Base-by-base conservation (phyloP, 805 yeast species). In the Metschnikowia vanudenii region DNA sequence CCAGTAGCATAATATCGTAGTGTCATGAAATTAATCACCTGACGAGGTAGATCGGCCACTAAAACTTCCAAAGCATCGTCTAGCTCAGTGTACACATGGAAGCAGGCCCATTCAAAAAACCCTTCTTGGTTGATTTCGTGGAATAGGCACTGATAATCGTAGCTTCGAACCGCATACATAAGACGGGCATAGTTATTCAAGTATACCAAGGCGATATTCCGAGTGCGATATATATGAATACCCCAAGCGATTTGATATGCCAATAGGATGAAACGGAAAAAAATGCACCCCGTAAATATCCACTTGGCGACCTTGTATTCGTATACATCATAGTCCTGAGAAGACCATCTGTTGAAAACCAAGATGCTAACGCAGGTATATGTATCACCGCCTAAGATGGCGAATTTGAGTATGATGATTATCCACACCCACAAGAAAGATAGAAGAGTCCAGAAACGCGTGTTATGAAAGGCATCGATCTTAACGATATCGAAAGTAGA, bases 21-120 rank as follows among this genome's bases (percentile, higher is more conserved):
- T 0, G 97, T 88, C 54, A 86, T 69, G 22, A 90, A 85, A 60
- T 89, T 89, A 51, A 89, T 78, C 1, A 87, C 83, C 65, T 89
- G 96, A 65, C 97, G 80, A 19, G 97, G 97, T 14, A 90, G 76
- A 55, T 89, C 96, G 0, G 96, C 90, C 37, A 87, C 68, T 9
- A 88, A 56, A 54, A 88, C 75, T 38, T 71, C 73, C 37, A 79
- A 68, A 12, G 85, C 84, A 43, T 79, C 78, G 55, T 85, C 83
- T 43, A 85, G 68, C 40, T 86, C 82, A 52, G 78, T 79, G 63
- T 80, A 87, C 2, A 82, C 75, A 53, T 77, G 78, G 51, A 88
- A 79, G 9, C 88, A 79, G 41, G 82, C 63, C 75, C 84, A 82
- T 54, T 88, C 94, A 54, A 79, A 79, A 33, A 77, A 75, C 17